Conservation (phyloP, 257 asterid genomes). For the Solanum phureja region DNA sequence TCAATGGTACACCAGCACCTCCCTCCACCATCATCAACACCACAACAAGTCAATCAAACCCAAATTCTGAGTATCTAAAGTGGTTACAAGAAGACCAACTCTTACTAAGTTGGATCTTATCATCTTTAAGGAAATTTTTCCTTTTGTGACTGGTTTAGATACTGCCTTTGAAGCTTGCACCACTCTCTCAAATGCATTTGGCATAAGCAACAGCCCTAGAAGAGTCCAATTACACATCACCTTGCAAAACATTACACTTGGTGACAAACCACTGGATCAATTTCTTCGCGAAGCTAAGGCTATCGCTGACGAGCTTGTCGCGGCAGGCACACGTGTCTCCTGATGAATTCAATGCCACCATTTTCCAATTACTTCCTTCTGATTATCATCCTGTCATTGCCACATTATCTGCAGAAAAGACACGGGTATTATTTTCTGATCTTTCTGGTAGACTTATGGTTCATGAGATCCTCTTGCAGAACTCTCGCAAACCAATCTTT, state of each 20-base stretch:
- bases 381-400: background rate
- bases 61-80: background rate
- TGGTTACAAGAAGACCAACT: background rate
- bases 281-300: background rate
- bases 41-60: background rate
- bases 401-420: background rate
- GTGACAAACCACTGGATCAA: background rate
- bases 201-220: background rate
- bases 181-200: background rate
- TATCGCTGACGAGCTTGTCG: background rate
- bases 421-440: background rate
- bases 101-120: background rate
- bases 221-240: background rate
- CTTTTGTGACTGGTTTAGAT: background rate
- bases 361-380: background rate
- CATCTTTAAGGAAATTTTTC: background rate
- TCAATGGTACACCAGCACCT: background rate
- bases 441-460: background rate
- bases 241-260: background rate
- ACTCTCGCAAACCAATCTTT: background rate
- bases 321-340: background rate
- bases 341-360: background rate
- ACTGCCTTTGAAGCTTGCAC: background rate
- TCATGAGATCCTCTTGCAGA: background rate
- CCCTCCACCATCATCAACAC: background rate